phyloP scores from a whole-genome alignment of 805 yeast genomes.

The Metschnikowia cerradonensis region DNA sequence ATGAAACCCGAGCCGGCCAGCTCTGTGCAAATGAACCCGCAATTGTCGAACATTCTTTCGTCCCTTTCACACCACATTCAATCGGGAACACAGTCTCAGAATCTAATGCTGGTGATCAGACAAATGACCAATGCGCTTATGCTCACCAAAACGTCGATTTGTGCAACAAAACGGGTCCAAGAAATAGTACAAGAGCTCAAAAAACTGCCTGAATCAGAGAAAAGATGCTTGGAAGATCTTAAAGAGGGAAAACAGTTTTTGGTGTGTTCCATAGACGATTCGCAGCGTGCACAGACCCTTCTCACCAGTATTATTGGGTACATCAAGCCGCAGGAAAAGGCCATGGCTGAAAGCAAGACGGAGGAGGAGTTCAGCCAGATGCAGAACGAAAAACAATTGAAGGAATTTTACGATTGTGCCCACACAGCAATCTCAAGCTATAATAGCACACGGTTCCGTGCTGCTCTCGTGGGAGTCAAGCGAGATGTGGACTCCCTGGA shows the following conservation, averaged over 20 bases:
- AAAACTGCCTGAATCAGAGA: slow-evolving; percentile 19
- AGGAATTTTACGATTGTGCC: slow-evolving; percentile 17
- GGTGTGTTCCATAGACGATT: slow-evolving; percentile 13
- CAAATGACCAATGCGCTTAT: slow-evolving; percentile 36
- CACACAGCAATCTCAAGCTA: slow-evolving; percentile 24
- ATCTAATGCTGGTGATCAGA: slow-evolving; percentile 34
- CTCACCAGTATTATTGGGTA: slow-evolving; percentile 20
- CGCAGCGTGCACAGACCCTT: slow-evolving; percentile 19
- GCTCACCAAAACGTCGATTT: slow-evolving; percentile 13
- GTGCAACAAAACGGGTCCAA: slow-evolving; percentile 11
- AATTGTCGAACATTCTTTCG: slow-evolving; percentile 30
- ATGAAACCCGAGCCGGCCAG: slow-evolving; percentile 9
- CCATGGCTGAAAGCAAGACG: neutral
- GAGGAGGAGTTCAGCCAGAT: slow-evolving; percentile 4
- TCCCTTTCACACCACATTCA: slow-evolving; percentile 31
- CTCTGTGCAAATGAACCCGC: slow-evolving; percentile 21
- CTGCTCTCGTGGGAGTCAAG: slow-evolving; percentile 20
- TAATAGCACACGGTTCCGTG: slow-evolving; percentile 18
- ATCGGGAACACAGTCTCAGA: slow-evolving; percentile 18
- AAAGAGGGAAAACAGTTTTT: slow-evolving; percentile 30
- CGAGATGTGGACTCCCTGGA: slow-evolving; percentile 32
- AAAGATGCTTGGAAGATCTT: slow-evolving; percentile 27
- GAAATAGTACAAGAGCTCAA: slow-evolving; percentile 12
- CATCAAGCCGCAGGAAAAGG: slow-evolving; percentile 1
- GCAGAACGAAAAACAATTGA: neutral